Base-by-base conservation (phyloP, 345 rosid genomes). In the Clarkia xantiana region DNA sequence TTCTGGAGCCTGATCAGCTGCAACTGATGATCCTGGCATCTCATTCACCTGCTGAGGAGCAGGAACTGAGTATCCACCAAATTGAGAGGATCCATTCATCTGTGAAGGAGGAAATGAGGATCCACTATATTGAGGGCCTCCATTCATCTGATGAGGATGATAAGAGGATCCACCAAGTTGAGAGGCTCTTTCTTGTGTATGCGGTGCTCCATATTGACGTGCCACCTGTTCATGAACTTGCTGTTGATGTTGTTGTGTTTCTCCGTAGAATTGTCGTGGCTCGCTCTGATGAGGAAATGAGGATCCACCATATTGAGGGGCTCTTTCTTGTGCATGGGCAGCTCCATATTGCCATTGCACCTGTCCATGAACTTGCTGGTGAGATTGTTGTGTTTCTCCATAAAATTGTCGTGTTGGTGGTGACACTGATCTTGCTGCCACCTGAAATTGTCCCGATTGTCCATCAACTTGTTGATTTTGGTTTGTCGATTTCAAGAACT, bases 311-410 rank as follows among this genome's bases (percentile, higher is more conserved):
- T 9, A 17, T 11, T 18, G 49, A 9, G 49, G 17, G 40, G 20
- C 14, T 0, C 16, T 51, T 11, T 8, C 34, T 46, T 54, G 46
- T 40, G 48, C 43, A 53, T 53, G 64, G 46, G 63, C 59, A 53
- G 16, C 46, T 47, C 36, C 36, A 29, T 29, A 29, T 29, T 5
- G 5, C 36, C 36, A 29, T 29, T 29, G 8, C 8, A 7, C 36
- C 36, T 22, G 63, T 48, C 47, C 59, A 67, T 46, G 65, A 64
- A 17, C 58, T 55, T 13, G 54, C 45, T 44, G 45, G 14, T 40
- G 60, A 50, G 62, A 51, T 15, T 45, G 46, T 41, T 38, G 59
- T 46, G 39, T 51, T 46, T 47, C 43, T 1, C 29, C 15, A 15
- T 22, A 59, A 29, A 29, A 7, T 10, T 29, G 36, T 7, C 9